Percentiles rank a stretch among this genome's conserved stretches.
These are phyloP conservation scores for Chalciporus sphaerocephalus DNA, from an alignment of 768 basidiomycete genomes.

Conservation along the genomic window DNA sequence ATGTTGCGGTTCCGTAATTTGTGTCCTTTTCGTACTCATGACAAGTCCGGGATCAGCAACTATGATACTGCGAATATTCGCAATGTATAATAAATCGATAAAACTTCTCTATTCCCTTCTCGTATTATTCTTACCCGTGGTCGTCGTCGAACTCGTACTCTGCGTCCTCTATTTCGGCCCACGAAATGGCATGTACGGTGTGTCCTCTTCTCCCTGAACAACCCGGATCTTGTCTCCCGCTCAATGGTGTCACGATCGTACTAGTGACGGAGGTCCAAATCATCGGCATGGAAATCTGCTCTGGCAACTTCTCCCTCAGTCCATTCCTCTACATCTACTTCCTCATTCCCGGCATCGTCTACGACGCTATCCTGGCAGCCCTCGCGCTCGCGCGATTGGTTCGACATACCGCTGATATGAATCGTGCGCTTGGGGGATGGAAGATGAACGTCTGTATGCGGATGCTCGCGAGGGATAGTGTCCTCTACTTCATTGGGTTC, in stretches of 20 bases:
- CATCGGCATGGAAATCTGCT: background rate
- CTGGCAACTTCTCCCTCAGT: background rate
- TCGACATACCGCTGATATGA: background rate
- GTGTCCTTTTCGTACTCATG: too few species aligned
- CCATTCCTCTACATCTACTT: slow-evolving; percentile 3
- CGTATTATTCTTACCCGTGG: background rate
- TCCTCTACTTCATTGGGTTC: slow-evolving; percentile 4
- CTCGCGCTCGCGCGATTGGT: slow-evolving; percentile 1
- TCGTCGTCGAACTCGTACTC: background rate
- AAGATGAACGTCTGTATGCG: slow-evolving; percentile 1
- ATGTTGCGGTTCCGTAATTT: too few species aligned
- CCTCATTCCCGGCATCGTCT: slow-evolving; percentile 1
- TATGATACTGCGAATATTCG: slow-evolving; percentile 9
- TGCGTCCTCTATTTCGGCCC: slow-evolving; percentile 3
- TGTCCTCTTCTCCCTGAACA: background rate
- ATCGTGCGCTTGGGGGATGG: background rate
- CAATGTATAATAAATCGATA: slow-evolving; percentile 9
- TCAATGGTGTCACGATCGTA: background rate
- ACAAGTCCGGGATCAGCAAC: background rate
- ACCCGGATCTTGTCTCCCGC: background rate
- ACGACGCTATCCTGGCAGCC: slow-evolving; percentile 1
- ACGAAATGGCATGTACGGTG: background rate
- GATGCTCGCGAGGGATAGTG: slow-evolving; percentile 6
- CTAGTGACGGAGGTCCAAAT: background rate
- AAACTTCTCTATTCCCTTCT: background rate